phyloP scores from a whole-genome alignment of 108 stramenopile species.

The Discostella pseudostelligera region DNA sequence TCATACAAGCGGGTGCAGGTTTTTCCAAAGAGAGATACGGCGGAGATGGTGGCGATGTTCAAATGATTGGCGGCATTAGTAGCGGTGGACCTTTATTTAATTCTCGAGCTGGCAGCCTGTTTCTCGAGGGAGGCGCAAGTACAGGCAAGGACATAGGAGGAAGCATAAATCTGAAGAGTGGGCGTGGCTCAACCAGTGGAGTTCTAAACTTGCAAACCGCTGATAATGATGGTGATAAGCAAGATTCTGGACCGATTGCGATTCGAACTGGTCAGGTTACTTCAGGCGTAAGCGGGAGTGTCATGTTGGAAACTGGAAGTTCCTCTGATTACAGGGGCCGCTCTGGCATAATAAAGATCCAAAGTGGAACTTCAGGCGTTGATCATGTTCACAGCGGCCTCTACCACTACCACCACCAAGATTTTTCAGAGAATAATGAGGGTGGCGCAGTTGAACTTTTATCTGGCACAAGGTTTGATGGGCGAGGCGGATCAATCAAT shows the following conservation, averaged over 20 bases:
- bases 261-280: slow-evolving; percentile 14
- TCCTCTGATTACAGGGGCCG: slow-evolving; percentile 12
- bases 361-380: slow-evolving; percentile 17
- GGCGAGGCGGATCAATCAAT: slow-evolving; percentile 26
- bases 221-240: neutral
- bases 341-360: slow-evolving; percentile 10
- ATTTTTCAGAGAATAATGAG: slow-evolving; percentile 1
- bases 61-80: slow-evolving; percentile 14
- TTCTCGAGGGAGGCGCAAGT: slow-evolving; percentile 14
- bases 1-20: slow-evolving; percentile 16
- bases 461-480: slow-evolving; percentile 32
- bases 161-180: slow-evolving; percentile 6
- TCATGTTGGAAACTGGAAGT: slow-evolving; percentile 19
- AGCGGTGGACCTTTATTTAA: slow-evolving; percentile 3
- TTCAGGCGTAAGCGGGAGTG: slow-evolving; percentile 4
- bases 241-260: slow-evolving; percentile 16
- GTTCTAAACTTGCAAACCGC: slow-evolving; percentile 4
- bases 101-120: slow-evolving; percentile 14
- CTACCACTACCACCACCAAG: slow-evolving; percentile 4
- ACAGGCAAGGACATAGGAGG: slow-evolving; percentile 5
- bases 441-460: slow-evolving; percentile 16
- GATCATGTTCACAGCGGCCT: neutral
- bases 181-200: slow-evolving; percentile 12
- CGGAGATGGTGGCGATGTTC: slow-evolving; percentile 24
- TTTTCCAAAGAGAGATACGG: slow-evolving; percentile 2